phyloP scores from a whole-genome alignment of 805 yeast genomes.

The Scheffersomyces lignosus region DNA sequence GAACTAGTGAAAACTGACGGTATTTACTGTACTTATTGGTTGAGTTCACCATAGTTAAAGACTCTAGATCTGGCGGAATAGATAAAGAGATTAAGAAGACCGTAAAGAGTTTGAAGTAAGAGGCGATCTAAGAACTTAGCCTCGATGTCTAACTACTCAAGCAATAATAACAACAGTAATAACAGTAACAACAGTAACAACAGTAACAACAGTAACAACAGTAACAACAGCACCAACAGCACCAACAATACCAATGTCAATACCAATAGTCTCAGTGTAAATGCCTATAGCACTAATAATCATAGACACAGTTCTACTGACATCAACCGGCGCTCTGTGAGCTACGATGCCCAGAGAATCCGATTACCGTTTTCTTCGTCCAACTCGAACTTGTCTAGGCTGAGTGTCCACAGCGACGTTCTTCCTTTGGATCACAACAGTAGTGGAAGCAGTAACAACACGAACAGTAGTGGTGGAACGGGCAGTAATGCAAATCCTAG shows the following conservation, averaged over 20 bases:
- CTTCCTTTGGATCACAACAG: too few species aligned
- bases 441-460: too few species aligned
- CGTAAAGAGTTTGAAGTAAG: too few species aligned
- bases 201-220: neutral
- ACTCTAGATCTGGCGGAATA: too few species aligned
- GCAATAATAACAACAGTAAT: neutral
- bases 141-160: too few species aligned
- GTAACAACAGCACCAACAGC: neutral
- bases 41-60: too few species aligned
- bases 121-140: too few species aligned
- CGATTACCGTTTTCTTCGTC: conserved; percentile 6
- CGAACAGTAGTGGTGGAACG: too few species aligned
- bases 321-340: conserved; percentile 19
- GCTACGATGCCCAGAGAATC: conserved; percentile 22
- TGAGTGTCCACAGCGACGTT: conserved; percentile 10
- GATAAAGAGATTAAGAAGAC: too few species aligned
- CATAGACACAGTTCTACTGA: neutral
- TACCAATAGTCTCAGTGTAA: neutral
- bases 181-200: neutral
- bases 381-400: conserved; percentile 7
- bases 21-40: too few species aligned
- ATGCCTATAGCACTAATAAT: neutral
- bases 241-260: neutral
- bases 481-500: too few species aligned
- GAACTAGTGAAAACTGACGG: too few species aligned